Conservation (phyloP, 441 rosid genomes). For the Brassica balearica region DNA sequence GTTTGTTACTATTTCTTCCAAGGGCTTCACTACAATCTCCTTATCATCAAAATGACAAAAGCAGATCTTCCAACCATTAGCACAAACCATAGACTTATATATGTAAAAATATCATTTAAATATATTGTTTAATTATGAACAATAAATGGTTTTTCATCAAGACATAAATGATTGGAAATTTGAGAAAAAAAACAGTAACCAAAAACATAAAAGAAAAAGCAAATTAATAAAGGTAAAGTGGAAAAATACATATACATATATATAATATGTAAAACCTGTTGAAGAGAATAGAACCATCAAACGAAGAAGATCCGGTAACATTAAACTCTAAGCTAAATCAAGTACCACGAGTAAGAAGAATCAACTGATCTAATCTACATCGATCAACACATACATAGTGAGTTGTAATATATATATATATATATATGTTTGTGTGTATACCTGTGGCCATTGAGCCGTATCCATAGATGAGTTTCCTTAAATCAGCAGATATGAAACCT, state of each 20-base stretch:
- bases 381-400: conserved; percentile 15
- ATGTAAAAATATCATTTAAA: conserved; percentile 16
- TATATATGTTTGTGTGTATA: conserved; percentile 40
- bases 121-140: neutral
- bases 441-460: conserved; percentile 98
- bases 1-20: conserved; percentile 77
- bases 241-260: conserved; percentile 5
- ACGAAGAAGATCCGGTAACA: conserved; percentile 36
- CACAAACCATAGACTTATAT: conserved; percentile 6
- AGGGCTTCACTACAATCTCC: conserved; percentile 92
- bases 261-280: conserved; percentile 2
- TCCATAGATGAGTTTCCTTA: conserved; percentile 64
- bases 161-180: conserved; percentile 25
- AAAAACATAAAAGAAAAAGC: conserved; percentile 35
- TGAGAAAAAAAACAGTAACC: conserved; percentile 23
- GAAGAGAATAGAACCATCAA: conserved; percentile 13
- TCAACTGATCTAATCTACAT: conserved; percentile 11
- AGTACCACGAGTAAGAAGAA: conserved; percentile 26
- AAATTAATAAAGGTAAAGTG: conserved; percentile 46
- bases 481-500: conserved; percentile 37
- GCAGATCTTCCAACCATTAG: conserved; percentile 12
- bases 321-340: conserved; percentile 23
- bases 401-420: neutral
- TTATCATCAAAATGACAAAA: conserved; percentile 39
- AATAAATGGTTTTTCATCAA: conserved; percentile 21